Evolutionary conservation across 352 stramenopile genomes (phyloP), one percentile per base, ranked within the genome.

Genomic region (Globisporangium takayamanum): DNA sequence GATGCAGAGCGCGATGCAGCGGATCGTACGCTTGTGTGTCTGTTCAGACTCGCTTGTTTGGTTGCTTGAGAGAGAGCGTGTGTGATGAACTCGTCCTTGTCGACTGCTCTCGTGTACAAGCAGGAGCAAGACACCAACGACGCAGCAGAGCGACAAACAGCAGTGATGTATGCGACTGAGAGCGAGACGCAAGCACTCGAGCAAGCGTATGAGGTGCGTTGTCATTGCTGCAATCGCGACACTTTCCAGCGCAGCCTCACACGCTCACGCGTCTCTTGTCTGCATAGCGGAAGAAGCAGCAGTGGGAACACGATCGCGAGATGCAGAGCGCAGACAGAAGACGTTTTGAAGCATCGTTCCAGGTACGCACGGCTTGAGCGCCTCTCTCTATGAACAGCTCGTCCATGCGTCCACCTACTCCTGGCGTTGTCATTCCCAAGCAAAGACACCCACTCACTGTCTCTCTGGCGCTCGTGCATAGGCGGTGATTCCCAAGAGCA

Each of bases 1-100:
- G 39, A 76, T 60, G 0, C 63, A 73, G 10, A 47, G 65, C 50
- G 67, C 62, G 2, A 57, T 78, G 14, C 37, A 45, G 15, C 50
- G 70, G 56, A 55, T 80, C 50, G 74, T 84, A 60, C 50, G 62
- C 28, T 33, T 33, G 28, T 5, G 28, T 33, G 28, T 33, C 28
- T 33, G 28, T 33, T 5, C 28, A 5, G 28, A 33, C 28, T 33
- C 5, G 28, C 28, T 44, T 45, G 4, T 7, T 49, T n/a, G 10
- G 41, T 2, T 22, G 41, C 10, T 6, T 47, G 18, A 20, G 14
- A 22, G 41, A 2, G 14, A 18, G 18, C 14, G 22, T 39, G 30
- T 47, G 25, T n/a, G 5, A 44, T 1, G n/a, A 25, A 25, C 18
- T 26, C 10, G 5, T 39, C 33, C 33, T 39, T 39, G 8, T 30